Percentiles rank a stretch among this genome's conserved stretches.
phyloP scores from a whole-genome alignment of 305 asterid genomes.

The Euphrasia arctica region DNA sequence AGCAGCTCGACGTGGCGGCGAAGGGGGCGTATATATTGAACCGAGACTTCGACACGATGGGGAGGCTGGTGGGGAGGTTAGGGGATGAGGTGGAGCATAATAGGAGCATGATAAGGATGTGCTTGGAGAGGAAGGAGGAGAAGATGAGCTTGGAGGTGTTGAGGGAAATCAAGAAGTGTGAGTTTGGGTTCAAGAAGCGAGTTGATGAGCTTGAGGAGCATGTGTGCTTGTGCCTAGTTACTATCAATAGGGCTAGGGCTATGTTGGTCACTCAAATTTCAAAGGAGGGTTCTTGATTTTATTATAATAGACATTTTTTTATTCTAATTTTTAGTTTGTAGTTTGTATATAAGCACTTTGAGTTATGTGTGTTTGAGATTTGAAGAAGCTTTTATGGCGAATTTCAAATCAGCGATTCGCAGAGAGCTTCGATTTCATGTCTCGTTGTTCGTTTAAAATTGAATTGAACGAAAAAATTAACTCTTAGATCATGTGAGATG shows the following conservation, averaged over 20 bases:
- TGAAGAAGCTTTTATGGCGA: too few relatives aligned
- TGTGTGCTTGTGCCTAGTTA: constrained; percentile 64
- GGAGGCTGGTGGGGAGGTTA: constrained; percentile 49
- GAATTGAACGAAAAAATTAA: too few relatives aligned
- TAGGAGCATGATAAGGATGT: constrained; percentile 43
- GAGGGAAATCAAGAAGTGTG: constrained; percentile 57
- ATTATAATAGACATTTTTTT: too few relatives aligned
- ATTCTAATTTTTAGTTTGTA: too few relatives aligned
- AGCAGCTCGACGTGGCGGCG: constrained; percentile 63
- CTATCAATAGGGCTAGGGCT: constrained; percentile 69
- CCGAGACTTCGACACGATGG: constrained; percentile 63
- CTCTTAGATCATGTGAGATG: too few relatives aligned
- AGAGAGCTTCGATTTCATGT: too few relatives aligned
- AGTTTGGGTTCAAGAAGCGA: constrained; percentile 51
- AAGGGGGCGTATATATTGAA: constrained; percentile 66
- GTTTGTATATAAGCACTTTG: constrained; percentile 2
- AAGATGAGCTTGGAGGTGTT: constrained; percentile 39
- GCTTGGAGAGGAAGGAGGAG: constrained; percentile 59
- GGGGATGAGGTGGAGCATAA: constrained; percentile 65
- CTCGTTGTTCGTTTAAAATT: too few relatives aligned
- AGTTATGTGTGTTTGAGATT: too few relatives aligned
- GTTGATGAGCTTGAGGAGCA: constrained; percentile 84
- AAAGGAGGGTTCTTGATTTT: constrained; percentile 16
- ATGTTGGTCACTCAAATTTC: constrained; percentile 59
- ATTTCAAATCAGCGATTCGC: too few relatives aligned